These are phyloP conservation scores for Podospora conica DNA, from an alignment of 495 filamentous ascomycete genomes.

Conservation along the genomic window DNA sequence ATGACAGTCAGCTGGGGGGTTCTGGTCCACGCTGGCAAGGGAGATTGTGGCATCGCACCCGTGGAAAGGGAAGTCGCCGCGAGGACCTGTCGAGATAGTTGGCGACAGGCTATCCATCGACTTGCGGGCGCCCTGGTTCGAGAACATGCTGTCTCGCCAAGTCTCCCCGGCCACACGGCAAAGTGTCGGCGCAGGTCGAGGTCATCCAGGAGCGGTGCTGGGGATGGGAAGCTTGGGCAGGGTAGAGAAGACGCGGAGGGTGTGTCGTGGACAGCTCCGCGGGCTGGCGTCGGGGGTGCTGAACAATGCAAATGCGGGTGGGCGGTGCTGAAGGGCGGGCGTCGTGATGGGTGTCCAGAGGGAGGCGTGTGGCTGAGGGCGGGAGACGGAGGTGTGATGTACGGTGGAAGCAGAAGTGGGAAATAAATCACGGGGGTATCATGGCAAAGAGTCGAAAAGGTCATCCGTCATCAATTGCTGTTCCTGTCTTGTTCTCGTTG, in stretches of 20 bases:
- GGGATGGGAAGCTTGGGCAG: not conserved
- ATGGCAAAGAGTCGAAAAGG: slow-evolving; percentile 17
- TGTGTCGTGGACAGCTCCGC: not conserved
- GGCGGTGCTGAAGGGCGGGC: no score
- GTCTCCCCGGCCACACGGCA: slow-evolving; percentile 24
- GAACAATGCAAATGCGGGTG: not conserved
- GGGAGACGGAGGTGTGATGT: not conserved
- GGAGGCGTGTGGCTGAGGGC: no score
- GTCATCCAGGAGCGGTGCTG: not conserved
- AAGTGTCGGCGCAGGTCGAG: slow-evolving; percentile 1
- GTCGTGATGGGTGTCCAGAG: no score
- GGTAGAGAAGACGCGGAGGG: not conserved
- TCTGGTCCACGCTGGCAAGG: not conserved
- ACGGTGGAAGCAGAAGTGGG: not conserved
- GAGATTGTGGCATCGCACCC: slow-evolving; percentile 28
- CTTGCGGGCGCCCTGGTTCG: slow-evolving; percentile 55
- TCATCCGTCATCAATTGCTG: not conserved
- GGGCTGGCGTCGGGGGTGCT: not conserved
- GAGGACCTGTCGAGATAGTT: slow-evolving; percentile 41
- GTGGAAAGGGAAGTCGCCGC: slow-evolving; percentile 57
- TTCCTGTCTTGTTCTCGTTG: not conserved
- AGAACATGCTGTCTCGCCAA: slow-evolving; percentile 52
- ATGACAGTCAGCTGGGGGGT: slow-evolving; percentile 23
- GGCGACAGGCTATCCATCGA: slow-evolving; percentile 63
- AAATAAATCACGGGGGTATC: slow-evolving; percentile 29